Percentiles rank a stretch among this genome's conserved stretches.
These are phyloP conservation scores for Termitomyces heimii DNA, from an alignment of 768 basidiomycete genomes.

Conservation along the genomic window DNA sequence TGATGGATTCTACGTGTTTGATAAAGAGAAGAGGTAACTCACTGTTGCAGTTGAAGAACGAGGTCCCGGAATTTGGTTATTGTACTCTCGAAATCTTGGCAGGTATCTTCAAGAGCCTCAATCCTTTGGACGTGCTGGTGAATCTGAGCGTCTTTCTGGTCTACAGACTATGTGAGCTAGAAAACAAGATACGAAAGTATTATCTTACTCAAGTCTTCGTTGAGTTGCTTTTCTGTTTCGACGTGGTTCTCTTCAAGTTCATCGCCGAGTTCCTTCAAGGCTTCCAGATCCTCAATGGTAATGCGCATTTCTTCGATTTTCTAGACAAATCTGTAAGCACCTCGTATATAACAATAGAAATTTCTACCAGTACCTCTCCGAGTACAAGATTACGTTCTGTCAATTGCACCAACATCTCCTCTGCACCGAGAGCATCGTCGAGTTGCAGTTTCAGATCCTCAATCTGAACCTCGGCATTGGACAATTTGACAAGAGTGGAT, in stretches of 20 bases:
- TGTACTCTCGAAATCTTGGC: conserved; percentile 82
- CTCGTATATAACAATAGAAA: neutral
- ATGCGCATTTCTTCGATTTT: conserved; percentile 98
- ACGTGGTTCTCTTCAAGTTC: conserved; percentile 96
- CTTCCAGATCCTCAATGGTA: conserved; percentile 93
- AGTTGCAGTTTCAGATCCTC: conserved; percentile 93
- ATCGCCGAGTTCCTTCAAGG: conserved; percentile 92
- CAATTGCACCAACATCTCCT: conserved; percentile 93
- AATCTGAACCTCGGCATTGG: conserved; percentile 87
- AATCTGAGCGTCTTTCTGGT: conserved; percentile 63
- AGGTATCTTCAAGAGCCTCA: conserved; percentile 66
- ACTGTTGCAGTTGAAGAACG: conserved; percentile 81
- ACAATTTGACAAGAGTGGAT: conserved; percentile 68
- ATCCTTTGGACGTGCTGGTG: conserved; percentile 63
- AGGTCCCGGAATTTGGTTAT: conserved; percentile 92
- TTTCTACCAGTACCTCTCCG: conserved; percentile 57
- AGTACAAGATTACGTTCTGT: conserved; percentile 92
- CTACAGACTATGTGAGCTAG: conserved; percentile 25
- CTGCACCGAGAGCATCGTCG: conserved; percentile 91
- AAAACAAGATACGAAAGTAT: neutral
- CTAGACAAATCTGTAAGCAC: conserved; percentile 29
- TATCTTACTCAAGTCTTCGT: conserved; percentile 78
- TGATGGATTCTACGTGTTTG: neutral
- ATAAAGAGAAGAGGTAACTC: conserved; percentile 8
- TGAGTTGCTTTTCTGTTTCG: conserved; percentile 87